Base-by-base conservation (phyloP, 768 basidiomycete genomes). In the Tulasnella sp. region DNA sequence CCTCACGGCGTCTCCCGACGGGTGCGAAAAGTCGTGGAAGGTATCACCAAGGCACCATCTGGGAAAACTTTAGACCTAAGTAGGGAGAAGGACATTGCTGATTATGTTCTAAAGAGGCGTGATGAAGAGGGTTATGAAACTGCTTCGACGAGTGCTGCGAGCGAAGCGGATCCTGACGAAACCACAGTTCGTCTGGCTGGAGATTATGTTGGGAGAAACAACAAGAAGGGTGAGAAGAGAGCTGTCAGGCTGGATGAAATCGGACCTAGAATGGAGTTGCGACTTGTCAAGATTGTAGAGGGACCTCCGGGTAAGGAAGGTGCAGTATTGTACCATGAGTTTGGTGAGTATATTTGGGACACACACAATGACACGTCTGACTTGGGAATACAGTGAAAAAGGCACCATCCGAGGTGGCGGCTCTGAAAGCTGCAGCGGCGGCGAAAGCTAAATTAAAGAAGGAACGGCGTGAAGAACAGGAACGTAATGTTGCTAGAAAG, bases 141-240 rank as follows among this genome's bases (percentile, higher is more conserved):
- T 47, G 81, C 53, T 2, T 54, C 81, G 8, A 78, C 77, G n/a
- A 83, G 81, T n/a, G 79, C 81, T 7, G 77, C 79, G 37, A 80
- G 81, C 55, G 89, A 87, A 57, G 79, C 70, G 2, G 90, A 91
- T 43, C 83, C 71, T 25, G 86, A 88, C 53, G 84, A 82, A 59
- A 77, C 61, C 51, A 61, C 83, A 9, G 78, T 99, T 1, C 77
- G 80, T 54, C 69, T 99, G 42, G 88, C 90, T 25, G 84, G 81
- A 54, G 89, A 98, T 63, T 98, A 98, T 62, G 85, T 95, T 37
- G 93, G 93, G 22, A 68, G 92, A 61, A 92, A 91, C 58, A 99
- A 96, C 64, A 83, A 79, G 64, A 87, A 81, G 63, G 93, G 90
- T 0, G 82, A 85, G 62, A 79, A 83, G 68, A 78, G 88, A 58